These are phyloP conservation scores for Coriaria nepalensis DNA, from an alignment of 306 rosid species.

Conservation along the genomic window DNA sequence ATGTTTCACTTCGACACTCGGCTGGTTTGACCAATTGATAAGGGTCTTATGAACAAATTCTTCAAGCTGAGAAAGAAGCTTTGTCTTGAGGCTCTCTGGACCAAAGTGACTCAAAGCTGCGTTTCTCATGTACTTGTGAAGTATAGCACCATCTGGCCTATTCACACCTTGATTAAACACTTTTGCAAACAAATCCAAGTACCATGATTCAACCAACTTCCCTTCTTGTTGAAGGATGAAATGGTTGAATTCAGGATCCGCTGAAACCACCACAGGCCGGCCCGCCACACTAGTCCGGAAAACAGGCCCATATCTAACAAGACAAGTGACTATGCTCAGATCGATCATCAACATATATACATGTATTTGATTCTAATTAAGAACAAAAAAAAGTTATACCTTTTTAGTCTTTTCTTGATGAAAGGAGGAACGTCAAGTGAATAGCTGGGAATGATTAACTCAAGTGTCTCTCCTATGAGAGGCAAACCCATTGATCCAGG, in stretches of 20 bases:
- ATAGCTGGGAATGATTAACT: constrained; percentile 18
- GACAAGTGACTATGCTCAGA: no score
- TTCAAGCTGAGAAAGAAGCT: constrained; percentile 20
- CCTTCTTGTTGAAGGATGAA: constrained; percentile 25
- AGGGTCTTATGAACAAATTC: constrained; percentile 11
- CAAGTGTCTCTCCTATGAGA: constrained; percentile 24
- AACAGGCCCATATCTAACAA: constrained; percentile 33
- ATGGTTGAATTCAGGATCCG: constrained; percentile 22
- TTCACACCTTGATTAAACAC: constrained; percentile 18
- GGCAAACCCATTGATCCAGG: constrained; percentile 40
- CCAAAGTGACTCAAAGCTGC: constrained; percentile 26
- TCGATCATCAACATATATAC: no score
- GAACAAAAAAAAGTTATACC: constrained; percentile 1
- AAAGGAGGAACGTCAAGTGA: constrained; percentile 33
- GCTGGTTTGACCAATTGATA: constrained; percentile 18
- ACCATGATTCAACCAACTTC: constrained; percentile 21
- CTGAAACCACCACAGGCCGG: constrained; percentile 18
- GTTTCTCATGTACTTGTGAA: constrained; percentile 31
- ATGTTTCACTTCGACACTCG: constrained; percentile 24
- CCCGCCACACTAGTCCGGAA: constrained; percentile 24
- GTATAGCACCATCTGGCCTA: constrained; percentile 2
- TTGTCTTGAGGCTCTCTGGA: constrained; percentile 18
- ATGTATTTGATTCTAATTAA: no score
- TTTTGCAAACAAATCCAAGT: constrained; percentile 21
- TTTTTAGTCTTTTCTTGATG: constrained; percentile 24